Evolutionary conservation across 306 rosid species (phyloP).

Genomic region (Lathyrus tuberosus): DNA sequence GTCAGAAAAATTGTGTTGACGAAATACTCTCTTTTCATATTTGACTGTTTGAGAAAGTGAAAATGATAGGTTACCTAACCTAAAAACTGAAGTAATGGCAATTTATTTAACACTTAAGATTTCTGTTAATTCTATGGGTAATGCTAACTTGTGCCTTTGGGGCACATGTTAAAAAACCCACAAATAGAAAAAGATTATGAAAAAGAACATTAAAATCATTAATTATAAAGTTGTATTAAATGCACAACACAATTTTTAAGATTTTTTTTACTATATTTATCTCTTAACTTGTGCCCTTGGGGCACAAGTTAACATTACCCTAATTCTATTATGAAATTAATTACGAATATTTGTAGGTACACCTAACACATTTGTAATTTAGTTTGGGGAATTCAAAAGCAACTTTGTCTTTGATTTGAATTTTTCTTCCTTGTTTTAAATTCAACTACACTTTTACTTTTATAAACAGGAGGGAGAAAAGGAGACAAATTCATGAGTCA

Average conservation of each 20-base stretch:
- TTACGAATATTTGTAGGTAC: not conserved
- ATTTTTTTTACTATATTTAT: too few species aligned
- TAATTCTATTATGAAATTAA: not conserved
- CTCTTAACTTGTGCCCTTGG: too few species aligned
- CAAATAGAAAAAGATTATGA: too few species aligned
- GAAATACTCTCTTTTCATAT: constrained; percentile 3
- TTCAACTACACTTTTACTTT: too few species aligned
- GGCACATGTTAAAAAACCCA: too few species aligned
- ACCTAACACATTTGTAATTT: constrained; percentile 9
- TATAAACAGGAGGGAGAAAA: too few species aligned
- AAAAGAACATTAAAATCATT: too few species aligned
- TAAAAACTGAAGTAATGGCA: not conserved
- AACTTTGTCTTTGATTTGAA: not conserved
- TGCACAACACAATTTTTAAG: too few species aligned
- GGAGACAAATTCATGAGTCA: too few species aligned
- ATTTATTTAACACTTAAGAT: not conserved
- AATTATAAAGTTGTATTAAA: too few species aligned
- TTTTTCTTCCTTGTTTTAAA: not conserved
- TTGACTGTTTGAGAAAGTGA: constrained; percentile 29
- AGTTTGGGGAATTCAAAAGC: not conserved
- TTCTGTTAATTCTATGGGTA: not conserved
- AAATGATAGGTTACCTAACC: constrained; percentile 26
- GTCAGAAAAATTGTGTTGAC: constrained; percentile 32
- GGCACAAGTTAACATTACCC: too few species aligned
- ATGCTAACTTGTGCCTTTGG: too few species aligned